Percentiles rank a stretch among this genome's conserved stretches.
phyloP scores from a whole-genome alignment of 2,329 filamentous ascomycete species.

The Hypoxylon sp. region DNA sequence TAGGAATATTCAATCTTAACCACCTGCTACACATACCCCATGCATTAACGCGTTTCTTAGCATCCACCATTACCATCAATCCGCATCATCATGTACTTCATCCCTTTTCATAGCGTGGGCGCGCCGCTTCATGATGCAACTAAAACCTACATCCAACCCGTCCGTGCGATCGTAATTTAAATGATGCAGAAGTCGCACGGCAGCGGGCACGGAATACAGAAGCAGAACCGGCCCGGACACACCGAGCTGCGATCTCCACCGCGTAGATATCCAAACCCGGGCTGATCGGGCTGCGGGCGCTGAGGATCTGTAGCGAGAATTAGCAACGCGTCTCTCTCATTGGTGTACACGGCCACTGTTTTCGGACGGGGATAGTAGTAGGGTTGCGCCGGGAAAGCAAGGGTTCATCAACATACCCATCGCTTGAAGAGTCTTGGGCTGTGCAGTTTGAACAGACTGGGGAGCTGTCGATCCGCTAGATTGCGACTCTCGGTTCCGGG shows the following conservation, averaged over 20 bases:
- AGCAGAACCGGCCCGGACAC: constrained; percentile 48
- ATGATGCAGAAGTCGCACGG: constrained; percentile 50
- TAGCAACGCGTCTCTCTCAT: constrained; percentile 3
- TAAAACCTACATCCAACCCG: background rate
- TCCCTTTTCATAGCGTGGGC: background rate
- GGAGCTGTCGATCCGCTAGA: constrained; percentile 4
- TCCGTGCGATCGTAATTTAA: constrained; percentile 16
- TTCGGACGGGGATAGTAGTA: background rate
- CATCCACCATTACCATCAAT: background rate
- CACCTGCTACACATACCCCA: background rate
- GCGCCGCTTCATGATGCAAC: too few species aligned
- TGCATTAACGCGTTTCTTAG: background rate
- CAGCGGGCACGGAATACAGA: constrained; percentile 48
- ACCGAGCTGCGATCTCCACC: constrained; percentile 44
- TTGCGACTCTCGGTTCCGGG: constrained; percentile 20
- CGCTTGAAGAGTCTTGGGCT: constrained; percentile 32
- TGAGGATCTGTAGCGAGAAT: constrained; percentile 29
- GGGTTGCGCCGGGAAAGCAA: background rate
- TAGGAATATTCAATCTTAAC: background rate
- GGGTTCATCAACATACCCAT: constrained; percentile 28
- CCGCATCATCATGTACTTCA: background rate
- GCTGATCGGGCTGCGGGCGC: constrained; percentile 34
- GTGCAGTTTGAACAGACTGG: constrained; percentile 33
- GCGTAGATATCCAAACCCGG: constrained; percentile 39
- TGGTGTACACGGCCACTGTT: background rate